phyloP scores from a whole-genome alignment of 176 grass and related monocot species.

The sorghum (Sorghum bicolor) region DNA sequence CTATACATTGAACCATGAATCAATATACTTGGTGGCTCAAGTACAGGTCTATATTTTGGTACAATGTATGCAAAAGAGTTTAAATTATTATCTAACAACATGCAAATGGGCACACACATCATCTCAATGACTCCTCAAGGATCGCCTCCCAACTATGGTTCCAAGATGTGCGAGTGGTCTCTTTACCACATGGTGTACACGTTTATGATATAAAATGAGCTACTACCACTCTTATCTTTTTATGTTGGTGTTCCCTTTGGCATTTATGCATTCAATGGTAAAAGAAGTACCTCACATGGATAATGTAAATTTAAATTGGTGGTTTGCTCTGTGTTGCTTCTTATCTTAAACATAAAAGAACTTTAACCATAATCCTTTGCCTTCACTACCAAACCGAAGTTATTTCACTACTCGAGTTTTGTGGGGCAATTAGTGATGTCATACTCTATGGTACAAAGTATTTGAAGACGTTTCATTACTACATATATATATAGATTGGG shows the following conservation, averaged over 20 bases:
- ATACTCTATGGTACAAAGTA: background rate
- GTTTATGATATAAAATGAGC: background rate
- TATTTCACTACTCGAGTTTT: background rate
- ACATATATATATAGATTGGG: no score
- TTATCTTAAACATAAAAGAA: background rate
- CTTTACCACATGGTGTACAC: background rate
- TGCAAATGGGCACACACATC: background rate
- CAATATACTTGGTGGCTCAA: background rate
- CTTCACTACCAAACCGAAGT: background rate
- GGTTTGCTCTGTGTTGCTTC: no score
- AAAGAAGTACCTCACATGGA: background rate
- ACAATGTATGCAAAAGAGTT: background rate
- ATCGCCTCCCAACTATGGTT: background rate
- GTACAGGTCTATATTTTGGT: background rate
- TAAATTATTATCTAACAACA: background rate
- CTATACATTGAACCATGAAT: background rate
- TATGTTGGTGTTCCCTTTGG: no score
- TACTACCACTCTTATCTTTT: background rate
- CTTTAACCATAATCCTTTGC: background rate
- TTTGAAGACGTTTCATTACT: background rate
- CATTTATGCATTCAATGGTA: background rate
- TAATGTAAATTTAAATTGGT: background rate
- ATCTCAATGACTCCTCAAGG: background rate
- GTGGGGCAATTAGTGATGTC: background rate
- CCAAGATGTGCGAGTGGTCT: background rate